Conservation (phyloP, 164 flowering plant species). For the Dillenia turbinata region DNA sequence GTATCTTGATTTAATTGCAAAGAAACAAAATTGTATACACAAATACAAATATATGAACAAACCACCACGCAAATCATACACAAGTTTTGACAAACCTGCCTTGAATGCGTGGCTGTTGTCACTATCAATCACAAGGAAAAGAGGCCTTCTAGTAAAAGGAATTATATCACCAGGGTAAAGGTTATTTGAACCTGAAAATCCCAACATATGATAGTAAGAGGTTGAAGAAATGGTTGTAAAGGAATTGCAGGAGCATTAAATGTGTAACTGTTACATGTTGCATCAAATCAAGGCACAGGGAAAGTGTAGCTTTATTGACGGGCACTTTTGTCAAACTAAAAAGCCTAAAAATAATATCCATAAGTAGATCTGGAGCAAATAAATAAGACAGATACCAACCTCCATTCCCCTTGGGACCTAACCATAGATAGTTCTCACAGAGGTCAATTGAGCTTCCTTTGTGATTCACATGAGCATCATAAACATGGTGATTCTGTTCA, state of each 20-base stretch:
- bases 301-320: too few species aligned
- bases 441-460: slow-evolving; percentile 34
- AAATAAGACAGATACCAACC: slow-evolving; percentile 29
- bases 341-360: too few species aligned
- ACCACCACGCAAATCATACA: slow-evolving; percentile 10
- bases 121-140: slow-evolving; percentile 88
- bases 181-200: slow-evolving; percentile 57
- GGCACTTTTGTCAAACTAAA: too few species aligned
- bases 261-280: too few species aligned
- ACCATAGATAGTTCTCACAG: slow-evolving; percentile 42
- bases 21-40: too few species aligned
- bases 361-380: background rate
- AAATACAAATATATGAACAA: background rate
- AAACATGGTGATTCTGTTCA: slow-evolving; percentile 18
- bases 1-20: too few species aligned
- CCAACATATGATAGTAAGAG: background rate
- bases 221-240: too few species aligned
- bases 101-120: slow-evolving; percentile 99
- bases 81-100: slow-evolving; percentile 99
- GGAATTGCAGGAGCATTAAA: too few species aligned
- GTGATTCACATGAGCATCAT: slow-evolving; percentile 27
- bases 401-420: slow-evolving; percentile 73
- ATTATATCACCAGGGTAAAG: slow-evolving; percentile 87
- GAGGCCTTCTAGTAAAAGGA: slow-evolving; percentile 91
- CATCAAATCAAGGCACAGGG: too few species aligned